These are phyloP conservation scores for Gossypium trilobum DNA, from an alignment of 441 rosid species.

Conservation along the genomic window DNA sequence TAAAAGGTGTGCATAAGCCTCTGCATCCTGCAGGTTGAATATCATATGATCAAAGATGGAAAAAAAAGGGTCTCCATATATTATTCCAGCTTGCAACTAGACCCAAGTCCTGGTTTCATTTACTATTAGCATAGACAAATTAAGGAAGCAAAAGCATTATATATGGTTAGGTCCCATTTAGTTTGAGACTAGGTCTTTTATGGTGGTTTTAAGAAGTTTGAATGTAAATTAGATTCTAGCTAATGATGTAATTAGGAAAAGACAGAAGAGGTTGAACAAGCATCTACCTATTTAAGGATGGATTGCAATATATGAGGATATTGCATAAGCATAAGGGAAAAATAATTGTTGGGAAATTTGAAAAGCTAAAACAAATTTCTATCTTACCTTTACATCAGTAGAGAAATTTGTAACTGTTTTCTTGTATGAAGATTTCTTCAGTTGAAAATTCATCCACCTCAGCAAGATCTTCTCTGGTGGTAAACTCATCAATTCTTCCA, in stretches of 20 bases:
- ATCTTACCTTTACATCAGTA: slow-evolving; percentile 78
- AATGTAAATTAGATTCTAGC: not conserved
- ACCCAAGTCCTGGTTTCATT: not conserved
- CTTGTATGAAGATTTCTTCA: slow-evolving; percentile 69
- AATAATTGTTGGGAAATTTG: not conserved
- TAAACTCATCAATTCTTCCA: slow-evolving; percentile 89
- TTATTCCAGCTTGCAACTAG: not conserved
- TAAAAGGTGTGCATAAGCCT: slow-evolving; percentile 83
- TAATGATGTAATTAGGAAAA: not conserved
- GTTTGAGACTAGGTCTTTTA: not conserved
- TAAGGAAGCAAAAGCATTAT: not conserved
- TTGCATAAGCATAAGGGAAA: slow-evolving; percentile 30
- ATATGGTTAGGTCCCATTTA: not conserved
- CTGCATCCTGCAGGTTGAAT: slow-evolving; percentile 66
- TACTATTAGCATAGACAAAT: not conserved
- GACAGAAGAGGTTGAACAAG: slow-evolving; percentile 14
- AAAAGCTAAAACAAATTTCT: not conserved
- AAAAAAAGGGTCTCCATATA: not conserved
- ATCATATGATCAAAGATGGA: slow-evolving; percentile 1
- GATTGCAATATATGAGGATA: not conserved
- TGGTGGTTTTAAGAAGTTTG: not conserved
- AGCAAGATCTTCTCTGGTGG: slow-evolving; percentile 92
- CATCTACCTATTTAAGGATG: not conserved
- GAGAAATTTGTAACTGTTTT: slow-evolving; percentile 83
- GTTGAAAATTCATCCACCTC: slow-evolving; percentile 94